Base-by-base conservation (phyloP, 2,329 filamentous ascomycete species). In the Claviceps pazoutovae region DNA sequence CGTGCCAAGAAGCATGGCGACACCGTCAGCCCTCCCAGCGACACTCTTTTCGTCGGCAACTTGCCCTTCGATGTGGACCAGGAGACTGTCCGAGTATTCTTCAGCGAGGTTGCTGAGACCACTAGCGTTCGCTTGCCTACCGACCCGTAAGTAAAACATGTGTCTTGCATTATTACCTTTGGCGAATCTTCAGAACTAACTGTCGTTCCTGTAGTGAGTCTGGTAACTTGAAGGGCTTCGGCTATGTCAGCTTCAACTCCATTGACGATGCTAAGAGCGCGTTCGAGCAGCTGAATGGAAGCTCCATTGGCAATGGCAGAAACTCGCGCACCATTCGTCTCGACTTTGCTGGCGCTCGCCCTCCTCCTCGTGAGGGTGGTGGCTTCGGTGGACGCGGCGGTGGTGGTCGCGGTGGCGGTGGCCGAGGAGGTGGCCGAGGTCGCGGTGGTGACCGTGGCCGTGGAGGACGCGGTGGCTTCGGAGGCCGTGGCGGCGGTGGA, bases 11-110 rank as follows among this genome's bases (percentile, higher is more conserved):
- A 79, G 64, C 91, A 83, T 66, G 90, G 90, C 58, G 90, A 96
- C 68, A 76, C 79, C 60, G 74, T 83, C 64, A 90, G 84, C 74
- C 79, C 86, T 56, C 84, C 87, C 66, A 86, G 82, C 66, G 85
- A 90, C 59, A 96, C 90, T 43, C 78, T 96, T 54, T 96, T 93
- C 71, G 82, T 95, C 58, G 90, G 89, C 62, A 96, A 96, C 76
- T 74, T 96, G 59, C 83, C 86, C 49, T 96, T 94, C 71, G 82
- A 87, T 57, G 82, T 83, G 62, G 82, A 84, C 62, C 86, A 94
- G 73, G 84, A 90, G 52, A 71, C 74, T 57, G 76, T 96, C 59
- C 76, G 75, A 56, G 79, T 84, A 60, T 82, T 85, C 66, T 95
- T 95, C 74, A 73, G 74, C 61, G 78, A 84, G 59, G 77, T 83